Evolutionary conservation across 2,329 filamentous ascomycete genomes (phyloP).

Genomic region (Aplosporella prunicola): DNA sequence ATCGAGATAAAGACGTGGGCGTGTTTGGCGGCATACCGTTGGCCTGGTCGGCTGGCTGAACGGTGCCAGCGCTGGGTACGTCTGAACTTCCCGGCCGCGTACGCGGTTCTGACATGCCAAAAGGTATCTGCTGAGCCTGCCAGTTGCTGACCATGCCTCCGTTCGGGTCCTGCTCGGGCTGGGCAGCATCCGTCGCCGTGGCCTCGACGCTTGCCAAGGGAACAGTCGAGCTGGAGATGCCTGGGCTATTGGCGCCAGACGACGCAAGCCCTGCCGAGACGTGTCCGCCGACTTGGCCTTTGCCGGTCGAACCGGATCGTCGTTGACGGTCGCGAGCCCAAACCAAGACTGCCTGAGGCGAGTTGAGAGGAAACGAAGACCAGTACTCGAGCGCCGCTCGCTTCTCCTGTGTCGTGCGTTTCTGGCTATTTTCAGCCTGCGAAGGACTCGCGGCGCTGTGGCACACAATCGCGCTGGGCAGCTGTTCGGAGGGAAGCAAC

Average conservation of each 20-base stretch:
- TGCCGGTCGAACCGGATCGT: neutral
- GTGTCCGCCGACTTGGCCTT: neutral
- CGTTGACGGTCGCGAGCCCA: constrained; percentile 6
- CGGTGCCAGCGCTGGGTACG: neutral
- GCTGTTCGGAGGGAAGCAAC: constrained; percentile 4
- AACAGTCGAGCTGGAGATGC: no score
- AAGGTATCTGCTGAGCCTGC: neutral
- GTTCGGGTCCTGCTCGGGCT: neutral
- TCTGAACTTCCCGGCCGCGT: neutral
- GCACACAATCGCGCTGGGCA: constrained; percentile 4
- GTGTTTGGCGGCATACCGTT: neutral
- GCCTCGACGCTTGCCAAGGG: no score
- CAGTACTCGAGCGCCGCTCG: constrained; percentile 9
- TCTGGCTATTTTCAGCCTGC: constrained; percentile 2
- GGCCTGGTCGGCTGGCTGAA: neutral
- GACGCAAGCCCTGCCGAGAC: neutral
- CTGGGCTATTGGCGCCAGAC: no score
- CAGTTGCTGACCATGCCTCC: neutral
- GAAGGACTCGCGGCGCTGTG: neutral
- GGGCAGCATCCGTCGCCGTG: neutral
- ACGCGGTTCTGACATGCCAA: neutral
- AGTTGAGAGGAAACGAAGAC: constrained; percentile 9
- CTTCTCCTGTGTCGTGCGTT: constrained; percentile 11
- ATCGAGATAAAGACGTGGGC: neutral
- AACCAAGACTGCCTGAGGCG: constrained; percentile 3